Conservation (phyloP, 257 asterid genomes). For the Hygrophila difformis region DNA sequence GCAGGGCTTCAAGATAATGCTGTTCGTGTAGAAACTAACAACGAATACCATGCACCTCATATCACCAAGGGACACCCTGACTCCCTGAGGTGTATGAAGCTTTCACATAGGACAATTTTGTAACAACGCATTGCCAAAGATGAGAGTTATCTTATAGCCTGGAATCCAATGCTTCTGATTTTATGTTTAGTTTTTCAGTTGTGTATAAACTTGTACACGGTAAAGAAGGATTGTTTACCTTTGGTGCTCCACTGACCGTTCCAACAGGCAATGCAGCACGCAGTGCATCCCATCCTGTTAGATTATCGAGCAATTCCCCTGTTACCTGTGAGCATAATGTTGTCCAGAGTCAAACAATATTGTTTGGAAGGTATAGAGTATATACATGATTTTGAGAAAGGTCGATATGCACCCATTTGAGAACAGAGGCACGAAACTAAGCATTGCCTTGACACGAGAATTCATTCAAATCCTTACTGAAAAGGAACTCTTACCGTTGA, state of each 20-base stretch:
- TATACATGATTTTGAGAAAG: too few relatives aligned
- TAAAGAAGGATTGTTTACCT: conserved; percentile 29
- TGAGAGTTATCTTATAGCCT: too few relatives aligned
- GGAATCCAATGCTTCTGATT: background rate
- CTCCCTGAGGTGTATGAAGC: too few relatives aligned
- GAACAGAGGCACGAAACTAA: too few relatives aligned
- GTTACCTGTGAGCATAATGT: conserved; percentile 46
- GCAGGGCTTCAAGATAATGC: too few relatives aligned
- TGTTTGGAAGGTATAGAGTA: too few relatives aligned
- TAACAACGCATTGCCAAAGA: background rate
- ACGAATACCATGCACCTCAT: background rate
- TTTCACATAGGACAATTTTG: too few relatives aligned
- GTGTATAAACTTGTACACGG: background rate
- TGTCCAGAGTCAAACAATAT: too few relatives aligned
- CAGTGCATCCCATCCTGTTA: conserved; percentile 84
- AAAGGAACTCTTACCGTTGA: conserved; percentile 63
- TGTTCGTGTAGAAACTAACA: too few relatives aligned
- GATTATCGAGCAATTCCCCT: conserved; percentile 74
- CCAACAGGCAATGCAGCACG: conserved; percentile 90
- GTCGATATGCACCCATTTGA: too few relatives aligned
- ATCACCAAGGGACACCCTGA: background rate
- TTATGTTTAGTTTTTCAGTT: background rate
- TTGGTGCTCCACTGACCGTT: conserved; percentile 95
- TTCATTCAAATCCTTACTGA: background rate
- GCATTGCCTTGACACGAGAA: too few relatives aligned